Evolutionary conservation across 2,329 filamentous ascomycete species (phyloP), one percentile per base, ranked within the genome.

Genomic region (Verticillium klebahnii): DNA sequence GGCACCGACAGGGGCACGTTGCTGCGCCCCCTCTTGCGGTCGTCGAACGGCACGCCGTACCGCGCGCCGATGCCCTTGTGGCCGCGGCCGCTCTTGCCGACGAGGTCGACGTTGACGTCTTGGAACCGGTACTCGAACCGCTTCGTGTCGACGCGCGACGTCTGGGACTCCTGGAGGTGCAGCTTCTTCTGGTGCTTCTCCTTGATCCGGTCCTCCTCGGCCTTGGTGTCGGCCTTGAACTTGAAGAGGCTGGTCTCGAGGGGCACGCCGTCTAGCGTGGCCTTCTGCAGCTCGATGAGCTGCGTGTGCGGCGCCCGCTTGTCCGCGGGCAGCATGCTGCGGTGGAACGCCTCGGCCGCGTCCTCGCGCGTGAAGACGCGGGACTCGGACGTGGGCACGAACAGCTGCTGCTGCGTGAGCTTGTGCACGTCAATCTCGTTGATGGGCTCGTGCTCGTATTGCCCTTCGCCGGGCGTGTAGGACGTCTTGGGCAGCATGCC

Each of bases 401-500:
- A 89, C n/a, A 89, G 76, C 73, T 89, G 86, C 72, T 86, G 83
- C 75, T 81, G 81, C 8, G 86, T 87, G 68, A 80, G 76, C 58
- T 79, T 79, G 73, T 89, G 86, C n/a, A 86, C 80, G 67, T 86
- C 81, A 23, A 89, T 76, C 72, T 89, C 86, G 72, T 88, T 89
- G 73, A 89, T 84, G 25, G 84, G 78, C 74, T 89, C 85, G 68
- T 86, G 84, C n/a, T 56, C 31, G 5, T 74, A 72, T 74, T 78
- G 85, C 4, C 11, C 23, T 77, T 68, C 81, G 71, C 67, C 80
- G 71, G 60, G 81, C 80, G 63, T 82, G 75, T 71, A 88, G 72
- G 78, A 77, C n/a, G 86, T 91, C 60, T 82, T 83, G 2, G 92
- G 93, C 5, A 98, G 80, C 93, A 97, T 96, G 37, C 79, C 77